A percentile compares a stretch with the other conserved stretches of the same genome.
phyloP scores from a whole-genome alignment of 306 rosid genomes.

The Astragalus membranaceus region DNA sequence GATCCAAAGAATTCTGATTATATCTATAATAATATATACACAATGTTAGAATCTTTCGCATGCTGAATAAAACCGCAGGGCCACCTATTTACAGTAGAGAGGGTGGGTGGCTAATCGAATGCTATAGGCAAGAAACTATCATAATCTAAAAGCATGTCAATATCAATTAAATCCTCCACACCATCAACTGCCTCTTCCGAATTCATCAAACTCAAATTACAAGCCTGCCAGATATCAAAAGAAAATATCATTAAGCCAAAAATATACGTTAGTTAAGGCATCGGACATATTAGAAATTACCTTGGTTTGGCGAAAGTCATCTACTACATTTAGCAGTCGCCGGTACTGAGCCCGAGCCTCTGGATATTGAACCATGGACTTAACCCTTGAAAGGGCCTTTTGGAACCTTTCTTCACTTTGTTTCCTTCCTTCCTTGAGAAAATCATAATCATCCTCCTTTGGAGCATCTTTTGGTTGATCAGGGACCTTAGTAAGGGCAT shows the following conservation, averaged over 20 bases:
- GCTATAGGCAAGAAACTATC: conserved; percentile 55
- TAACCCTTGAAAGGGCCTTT: conserved; percentile 86
- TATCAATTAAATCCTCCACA: conserved; percentile 59
- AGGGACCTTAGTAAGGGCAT: conserved; percentile 33
- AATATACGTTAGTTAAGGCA: neutral
- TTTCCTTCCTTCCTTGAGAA: conserved; percentile 73
- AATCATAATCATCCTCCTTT: conserved; percentile 70
- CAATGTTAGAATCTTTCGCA: conserved; percentile 27
- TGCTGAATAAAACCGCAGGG: conserved; percentile 30
- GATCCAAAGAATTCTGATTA: conserved; percentile 2
- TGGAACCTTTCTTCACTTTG: conserved; percentile 74
- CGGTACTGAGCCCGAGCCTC: conserved; percentile 91
- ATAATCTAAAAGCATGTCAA: conserved; percentile 61
- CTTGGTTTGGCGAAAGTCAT: conserved; percentile 64
- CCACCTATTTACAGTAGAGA: conserved; percentile 27
- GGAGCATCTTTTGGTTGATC: conserved; percentile 4
- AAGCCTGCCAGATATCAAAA: conserved; percentile 31
- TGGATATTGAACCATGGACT: conserved; percentile 94
- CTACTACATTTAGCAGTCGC: conserved; percentile 71
- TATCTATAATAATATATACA: conserved; percentile 23
- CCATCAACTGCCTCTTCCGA: conserved; percentile 53
- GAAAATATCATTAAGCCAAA: conserved; percentile 3
- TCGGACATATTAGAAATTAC: conserved; percentile 23
- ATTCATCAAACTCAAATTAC: conserved; percentile 26
- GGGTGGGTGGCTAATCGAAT: conserved; percentile 31